phyloP scores from a whole-genome alignment of 129 eudicot species.

The Escallonia rubra region DNA sequence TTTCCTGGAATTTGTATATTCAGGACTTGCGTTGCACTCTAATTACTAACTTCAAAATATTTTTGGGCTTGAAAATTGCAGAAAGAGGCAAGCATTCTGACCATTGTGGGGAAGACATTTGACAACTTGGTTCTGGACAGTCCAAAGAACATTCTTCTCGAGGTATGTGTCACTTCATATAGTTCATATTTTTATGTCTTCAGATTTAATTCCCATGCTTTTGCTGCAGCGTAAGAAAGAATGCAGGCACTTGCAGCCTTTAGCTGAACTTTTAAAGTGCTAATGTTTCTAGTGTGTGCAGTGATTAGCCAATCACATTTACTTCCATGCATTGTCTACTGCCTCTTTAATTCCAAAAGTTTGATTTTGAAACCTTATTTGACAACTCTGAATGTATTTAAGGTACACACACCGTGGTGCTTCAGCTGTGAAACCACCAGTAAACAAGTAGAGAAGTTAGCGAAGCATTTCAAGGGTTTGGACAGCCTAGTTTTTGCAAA shows the following conservation, averaged over 20 bases:
- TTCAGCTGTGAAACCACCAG: constrained; percentile 71
- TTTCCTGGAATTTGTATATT: too few species aligned
- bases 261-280: not conserved
- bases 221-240: not conserved
- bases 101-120: constrained; percentile 84
- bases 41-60: not conserved
- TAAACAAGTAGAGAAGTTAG: constrained; percentile 84
- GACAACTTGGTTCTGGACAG: constrained; percentile 63
- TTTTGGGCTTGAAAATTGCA: constrained; percentile 22
- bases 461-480: constrained; percentile 86
- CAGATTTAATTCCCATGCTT: too few species aligned
- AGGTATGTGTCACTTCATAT: constrained; percentile 40
- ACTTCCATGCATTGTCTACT: too few species aligned
- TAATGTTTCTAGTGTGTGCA: not conserved
- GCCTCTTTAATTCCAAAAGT: too few species aligned
- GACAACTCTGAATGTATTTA: constrained; percentile 14
- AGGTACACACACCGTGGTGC: constrained; percentile 97
- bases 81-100: constrained; percentile 53
- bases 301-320: too few species aligned
- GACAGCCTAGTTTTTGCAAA: constrained; percentile 65
- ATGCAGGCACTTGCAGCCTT: not conserved
- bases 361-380: not conserved
- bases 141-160: constrained; percentile 67
- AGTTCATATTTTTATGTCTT: too few species aligned
- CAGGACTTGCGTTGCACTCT: not conserved